phyloP scores from a whole-genome alignment of 2,329 filamentous ascomycete species.

The Rhinocladiella mackenziei region DNA sequence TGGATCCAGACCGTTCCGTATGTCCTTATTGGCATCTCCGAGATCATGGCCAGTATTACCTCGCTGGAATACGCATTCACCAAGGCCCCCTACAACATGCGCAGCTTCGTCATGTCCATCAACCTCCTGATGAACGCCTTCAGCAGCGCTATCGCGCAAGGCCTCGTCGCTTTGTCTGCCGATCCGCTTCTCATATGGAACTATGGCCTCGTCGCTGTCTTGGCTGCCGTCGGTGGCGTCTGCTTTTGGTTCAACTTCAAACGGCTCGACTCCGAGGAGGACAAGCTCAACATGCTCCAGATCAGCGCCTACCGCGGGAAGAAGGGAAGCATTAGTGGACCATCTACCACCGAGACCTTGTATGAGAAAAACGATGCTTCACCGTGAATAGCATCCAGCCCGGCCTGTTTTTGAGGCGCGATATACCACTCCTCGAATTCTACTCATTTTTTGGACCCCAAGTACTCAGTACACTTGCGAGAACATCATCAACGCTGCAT shows the following conservation, averaged over 20 bases:
- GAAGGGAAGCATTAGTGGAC: slow-evolving; percentile 2
- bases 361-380: no score
- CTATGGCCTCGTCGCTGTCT: slow-evolving; percentile 51
- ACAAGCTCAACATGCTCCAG: slow-evolving; percentile 54
- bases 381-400: no score
- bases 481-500: no score
- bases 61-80: slow-evolving; percentile 73
- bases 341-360: no score
- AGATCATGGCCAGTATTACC: slow-evolving; percentile 46
- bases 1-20: slow-evolving; percentile 24
- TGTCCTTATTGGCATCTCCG: slow-evolving; percentile 31
- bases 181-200: slow-evolving; percentile 70
- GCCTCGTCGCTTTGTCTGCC: slow-evolving; percentile 57
- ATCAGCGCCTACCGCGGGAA: slow-evolving; percentile 21
- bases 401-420: no score
- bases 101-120: slow-evolving; percentile 62
- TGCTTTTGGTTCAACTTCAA: slow-evolving; percentile 67
- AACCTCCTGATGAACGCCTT: slow-evolving; percentile 69
- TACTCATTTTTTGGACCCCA: no score
- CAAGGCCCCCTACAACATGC: slow-evolving; percentile 76
- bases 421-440: no score
- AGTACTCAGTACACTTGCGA: no score
- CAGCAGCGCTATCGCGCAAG: slow-evolving; percentile 66
- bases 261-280: slow-evolving; percentile 63
- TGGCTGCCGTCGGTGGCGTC: slow-evolving; percentile 59